These are phyloP conservation scores for Thelonectria rubi DNA, from an alignment of 2,329 filamentous ascomycete species.

Conservation along the genomic window DNA sequence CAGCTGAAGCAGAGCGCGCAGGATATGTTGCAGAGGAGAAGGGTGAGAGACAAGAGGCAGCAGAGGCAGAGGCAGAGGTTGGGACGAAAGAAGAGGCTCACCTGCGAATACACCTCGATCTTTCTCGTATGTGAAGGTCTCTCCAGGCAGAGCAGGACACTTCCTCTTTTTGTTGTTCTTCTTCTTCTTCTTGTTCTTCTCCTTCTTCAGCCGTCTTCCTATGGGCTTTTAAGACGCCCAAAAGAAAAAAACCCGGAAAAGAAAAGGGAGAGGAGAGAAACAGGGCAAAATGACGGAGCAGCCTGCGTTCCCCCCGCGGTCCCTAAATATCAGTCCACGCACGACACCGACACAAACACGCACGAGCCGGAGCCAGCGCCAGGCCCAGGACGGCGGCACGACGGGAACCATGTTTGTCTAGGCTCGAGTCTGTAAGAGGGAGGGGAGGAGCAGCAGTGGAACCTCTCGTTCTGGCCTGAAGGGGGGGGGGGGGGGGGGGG, in stretches of 20 bases:
- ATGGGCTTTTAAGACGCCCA: not conserved
- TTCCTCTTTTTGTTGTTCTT: too few relatives aligned
- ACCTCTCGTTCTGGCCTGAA: not conserved
- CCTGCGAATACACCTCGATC: not conserved
- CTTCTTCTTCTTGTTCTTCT: too few relatives aligned
- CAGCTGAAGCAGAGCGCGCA: not conserved
- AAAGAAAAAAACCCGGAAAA: not conserved
- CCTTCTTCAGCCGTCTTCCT: not conserved
- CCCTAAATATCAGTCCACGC: constrained; percentile 25
- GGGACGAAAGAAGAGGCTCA: not conserved
- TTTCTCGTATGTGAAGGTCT: not conserved
- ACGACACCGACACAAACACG: constrained; percentile 16
- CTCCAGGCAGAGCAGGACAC: too few relatives aligned
- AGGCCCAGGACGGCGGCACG: constrained; percentile 16
- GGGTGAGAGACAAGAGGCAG: too few relatives aligned
- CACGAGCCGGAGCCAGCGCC: constrained; percentile 21
- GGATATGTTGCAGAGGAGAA: not conserved
- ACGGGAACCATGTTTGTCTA: constrained; percentile 20
- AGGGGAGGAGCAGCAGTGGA: constrained; percentile 15
- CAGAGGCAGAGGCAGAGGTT: too few relatives aligned
- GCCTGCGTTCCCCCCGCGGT: not conserved
- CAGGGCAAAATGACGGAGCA: constrained; percentile 3
- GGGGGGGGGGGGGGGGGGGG: too few relatives aligned
- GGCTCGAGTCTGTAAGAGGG: not conserved
- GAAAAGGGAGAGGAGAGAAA: not conserved